phyloP scores from a whole-genome alignment of 1,284 basidiomycete genomes.

The Gomphus bonarii region DNA sequence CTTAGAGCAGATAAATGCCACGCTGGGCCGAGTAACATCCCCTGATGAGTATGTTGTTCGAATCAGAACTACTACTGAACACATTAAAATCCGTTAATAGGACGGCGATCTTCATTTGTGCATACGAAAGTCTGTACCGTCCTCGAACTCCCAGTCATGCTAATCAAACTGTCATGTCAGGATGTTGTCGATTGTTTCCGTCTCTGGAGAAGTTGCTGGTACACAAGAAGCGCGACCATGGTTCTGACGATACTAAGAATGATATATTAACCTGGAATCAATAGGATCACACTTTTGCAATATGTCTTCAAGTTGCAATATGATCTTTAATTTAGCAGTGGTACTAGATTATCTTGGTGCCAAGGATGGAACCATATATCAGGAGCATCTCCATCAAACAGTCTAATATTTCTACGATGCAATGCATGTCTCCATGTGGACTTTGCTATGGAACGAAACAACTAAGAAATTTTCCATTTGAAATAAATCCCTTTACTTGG shows the following conservation, averaged over 20 bases:
- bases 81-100: slow-evolving; percentile 22
- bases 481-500: too few species aligned
- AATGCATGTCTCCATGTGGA: too few species aligned
- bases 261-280: slow-evolving; percentile 72
- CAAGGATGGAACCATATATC: too few species aligned
- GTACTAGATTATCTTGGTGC: too few species aligned
- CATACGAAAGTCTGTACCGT: slow-evolving; percentile 30
- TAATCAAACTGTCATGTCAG: slow-evolving; percentile 23
- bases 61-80: neutral
- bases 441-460: too few species aligned
- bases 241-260: slow-evolving; percentile 37
- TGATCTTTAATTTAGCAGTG: too few species aligned
- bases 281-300: slow-evolving; percentile 14
- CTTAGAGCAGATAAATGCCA: slow-evolving; percentile 32
- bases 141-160: neutral
- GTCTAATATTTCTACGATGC: too few species aligned
- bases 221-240: slow-evolving; percentile 67
- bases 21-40: slow-evolving; percentile 40
- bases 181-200: slow-evolving; percentile 64
- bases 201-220: slow-evolving; percentile 55
- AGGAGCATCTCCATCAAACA: too few species aligned
- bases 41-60: slow-evolving; percentile 37
- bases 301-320: too few species aligned
- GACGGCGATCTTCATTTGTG: slow-evolving; percentile 59
- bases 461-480: too few species aligned